Evolutionary conservation across 352 stramenopile genomes (phyloP).

Genomic region (Globisporangium paroecandrum): DNA sequence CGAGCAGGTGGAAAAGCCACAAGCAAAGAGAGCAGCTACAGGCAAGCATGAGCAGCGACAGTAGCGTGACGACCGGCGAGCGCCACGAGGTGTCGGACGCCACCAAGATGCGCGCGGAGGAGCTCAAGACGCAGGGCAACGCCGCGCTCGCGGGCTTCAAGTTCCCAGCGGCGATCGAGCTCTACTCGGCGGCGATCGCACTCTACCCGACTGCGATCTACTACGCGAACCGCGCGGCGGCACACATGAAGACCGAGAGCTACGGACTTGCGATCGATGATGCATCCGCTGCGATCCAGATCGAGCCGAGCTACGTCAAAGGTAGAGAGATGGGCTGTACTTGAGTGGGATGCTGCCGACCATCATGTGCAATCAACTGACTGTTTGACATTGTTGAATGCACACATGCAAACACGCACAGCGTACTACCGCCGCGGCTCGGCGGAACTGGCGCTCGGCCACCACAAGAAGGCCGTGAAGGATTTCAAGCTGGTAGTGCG

Average conservation of each 20-base stretch:
- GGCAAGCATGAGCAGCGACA: constrained; percentile 28
- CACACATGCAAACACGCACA: constrained; percentile 7
- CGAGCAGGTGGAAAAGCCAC: not conserved
- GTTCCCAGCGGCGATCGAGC: constrained; percentile 72
- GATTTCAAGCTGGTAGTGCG: constrained; percentile 96
- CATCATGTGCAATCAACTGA: not conserved
- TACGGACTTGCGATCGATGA: constrained; percentile 98
- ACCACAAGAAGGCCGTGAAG: constrained; percentile 97
- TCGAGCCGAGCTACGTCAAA: constrained; percentile 97
- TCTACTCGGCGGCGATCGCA: constrained; percentile 90
- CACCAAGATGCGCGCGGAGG: constrained; percentile 62
- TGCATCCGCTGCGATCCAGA: constrained; percentile 90
- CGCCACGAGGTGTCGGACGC: constrained; percentile 59
- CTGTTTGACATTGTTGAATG: not conserved
- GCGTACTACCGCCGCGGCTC: constrained; percentile 97
- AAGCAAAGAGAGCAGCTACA: constrained; percentile 9
- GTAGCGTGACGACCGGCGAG: constrained; percentile 43
- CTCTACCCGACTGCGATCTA: constrained; percentile 89
- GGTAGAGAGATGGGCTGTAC: constrained; percentile 28
- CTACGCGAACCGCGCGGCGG: constrained; percentile 94
- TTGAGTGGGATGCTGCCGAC: not conserved
- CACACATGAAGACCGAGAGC: constrained; percentile 98
- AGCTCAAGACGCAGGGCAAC: constrained; percentile 86
- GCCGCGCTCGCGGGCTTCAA: constrained; percentile 76
- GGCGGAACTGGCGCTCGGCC: constrained; percentile 94